Evolutionary conservation across 225 moss, liverwort and hornwort genomes (phyloP), one percentile per base, ranked within the genome.

Genomic region (Straminergon stramineum): DNA sequence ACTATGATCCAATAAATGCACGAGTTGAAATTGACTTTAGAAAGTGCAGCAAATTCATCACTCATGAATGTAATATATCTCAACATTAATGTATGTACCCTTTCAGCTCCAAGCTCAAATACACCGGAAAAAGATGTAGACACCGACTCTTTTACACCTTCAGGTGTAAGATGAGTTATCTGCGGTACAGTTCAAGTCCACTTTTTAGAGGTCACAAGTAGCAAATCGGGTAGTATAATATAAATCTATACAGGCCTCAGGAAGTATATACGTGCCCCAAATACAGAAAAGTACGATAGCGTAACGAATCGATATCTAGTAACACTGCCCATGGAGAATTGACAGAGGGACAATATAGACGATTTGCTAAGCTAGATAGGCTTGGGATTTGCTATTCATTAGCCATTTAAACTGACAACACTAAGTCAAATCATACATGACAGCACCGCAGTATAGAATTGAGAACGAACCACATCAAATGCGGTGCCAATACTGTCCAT

Each of bases 81-180:
- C 34, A 70, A 84, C 78, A 32, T n/a, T 24, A 53, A 73, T 23
- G 52, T 82, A 74, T 83, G 75, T 91, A 98, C 97, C 92, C 88
- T 96, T 93, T 98, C 98, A 88, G 95, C 95, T 91, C 94, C 95
- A 92, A 85, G 81, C 85, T 98, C 98, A 83, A 96, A 88, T 74
- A 92, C 57, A 37, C 92, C 67, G 84, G 96, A 91, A 78, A 96
- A 86, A 86, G 95, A 96, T 57, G 98, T 87, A 67, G 93, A 88
- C 81, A 95, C 62, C 78, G 95, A 94, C 37, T 98, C 98, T 83
- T 92, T 92, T 53, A 95, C 65, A 71, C 95, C 92, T 63, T 90
- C 90, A 37, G 98, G 98, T 84, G 96, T 96, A 86, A 98, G 94
- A 87, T 98, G 94, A 34, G 95, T 91, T 82, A 96, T 73, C 98